A percentile compares a stretch with the other conserved stretches of the same genome.
phyloP scores from a whole-genome alignment of 768 basidiomycete genomes.

The Strobilomyces confusus region DNA sequence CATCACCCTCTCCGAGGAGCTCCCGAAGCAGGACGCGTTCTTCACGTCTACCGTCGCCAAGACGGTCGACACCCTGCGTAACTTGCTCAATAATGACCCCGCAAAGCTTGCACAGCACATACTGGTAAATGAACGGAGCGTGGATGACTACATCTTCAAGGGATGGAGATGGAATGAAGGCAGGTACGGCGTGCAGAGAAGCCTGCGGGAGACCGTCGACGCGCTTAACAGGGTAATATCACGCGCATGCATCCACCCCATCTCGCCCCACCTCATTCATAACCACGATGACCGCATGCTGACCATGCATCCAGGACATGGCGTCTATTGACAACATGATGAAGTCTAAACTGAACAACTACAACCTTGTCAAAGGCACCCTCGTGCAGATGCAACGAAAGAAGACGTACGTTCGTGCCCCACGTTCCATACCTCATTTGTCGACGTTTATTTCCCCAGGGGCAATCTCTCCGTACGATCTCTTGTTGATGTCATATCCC shows the following conservation, averaged over 20 bases:
- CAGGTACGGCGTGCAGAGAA: constrained; percentile 80
- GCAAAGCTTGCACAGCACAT: constrained; percentile 70
- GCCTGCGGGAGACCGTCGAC: constrained; percentile 82
- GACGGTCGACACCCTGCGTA: constrained; percentile 89
- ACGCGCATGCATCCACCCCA: constrained; percentile 8
- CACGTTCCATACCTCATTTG: constrained; percentile 4
- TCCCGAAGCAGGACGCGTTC: constrained; percentile 86
- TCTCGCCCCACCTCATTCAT: constrained; percentile 18
- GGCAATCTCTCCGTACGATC: constrained; percentile 94
- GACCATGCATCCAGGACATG: constrained; percentile 63
- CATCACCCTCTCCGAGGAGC: constrained; percentile 83
- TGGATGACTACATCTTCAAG: constrained; percentile 75
- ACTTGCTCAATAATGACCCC: constrained; percentile 84
- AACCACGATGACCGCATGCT: constrained; percentile 17
- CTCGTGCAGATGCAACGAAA: constrained; percentile 91
- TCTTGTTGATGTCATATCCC: constrained; percentile 77
- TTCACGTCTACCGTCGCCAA: constrained; percentile 89
- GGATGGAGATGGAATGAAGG: constrained; percentile 94
- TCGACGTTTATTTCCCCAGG: constrained; percentile 37
- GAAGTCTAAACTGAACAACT: constrained; percentile 87
- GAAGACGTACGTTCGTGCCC: constrained; percentile 61
- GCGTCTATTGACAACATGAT: constrained; percentile 89
- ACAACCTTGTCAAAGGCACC: constrained; percentile 92
- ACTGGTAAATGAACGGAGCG: constrained; percentile 71
- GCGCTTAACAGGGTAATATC: constrained; percentile 70